phyloP scores from a whole-genome alignment of 345 rosid genomes.

The Citrus trifoliata region DNA sequence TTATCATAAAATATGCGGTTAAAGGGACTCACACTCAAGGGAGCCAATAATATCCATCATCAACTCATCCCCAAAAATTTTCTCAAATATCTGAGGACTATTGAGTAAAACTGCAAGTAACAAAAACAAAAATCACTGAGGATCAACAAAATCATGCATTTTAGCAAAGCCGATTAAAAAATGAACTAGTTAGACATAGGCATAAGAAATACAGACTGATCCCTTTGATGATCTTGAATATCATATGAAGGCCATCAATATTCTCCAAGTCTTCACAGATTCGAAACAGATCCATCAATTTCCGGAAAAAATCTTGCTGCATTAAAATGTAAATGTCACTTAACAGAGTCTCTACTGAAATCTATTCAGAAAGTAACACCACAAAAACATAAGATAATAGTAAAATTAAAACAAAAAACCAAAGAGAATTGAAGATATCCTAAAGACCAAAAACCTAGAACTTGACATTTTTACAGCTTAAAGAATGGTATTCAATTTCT shows the following conservation, averaged over 20 bases:
- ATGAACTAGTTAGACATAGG: constrained; percentile 8
- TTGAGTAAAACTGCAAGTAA: constrained; percentile 72
- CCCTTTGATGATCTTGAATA: constrained; percentile 76
- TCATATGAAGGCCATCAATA: constrained; percentile 69
- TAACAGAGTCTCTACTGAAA: neutral
- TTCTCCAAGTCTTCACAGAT: constrained; percentile 65
- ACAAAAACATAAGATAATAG: neutral
- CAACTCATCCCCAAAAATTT: constrained; percentile 76
- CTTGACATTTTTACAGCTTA: neutral
- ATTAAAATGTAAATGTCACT: constrained; percentile 25
- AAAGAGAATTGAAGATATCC: neutral
- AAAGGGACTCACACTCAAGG: constrained; percentile 75
- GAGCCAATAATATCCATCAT: constrained; percentile 86
- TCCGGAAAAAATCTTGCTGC: constrained; percentile 77
- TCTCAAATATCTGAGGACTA: constrained; percentile 73
- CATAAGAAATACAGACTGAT: constrained; percentile 55
- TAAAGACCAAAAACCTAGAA: neutral
- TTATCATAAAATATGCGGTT: neutral
- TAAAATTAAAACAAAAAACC: neutral
- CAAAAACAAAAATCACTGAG: constrained; percentile 19
- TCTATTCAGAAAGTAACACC: neutral
- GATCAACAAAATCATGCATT: constrained; percentile 13
- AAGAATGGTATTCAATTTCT: neutral
- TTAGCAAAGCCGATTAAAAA: constrained; percentile 2
- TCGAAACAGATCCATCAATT: constrained; percentile 71